Base-by-base conservation (phyloP, 352 stramenopile species). In the Pythium apleroticum region DNA sequence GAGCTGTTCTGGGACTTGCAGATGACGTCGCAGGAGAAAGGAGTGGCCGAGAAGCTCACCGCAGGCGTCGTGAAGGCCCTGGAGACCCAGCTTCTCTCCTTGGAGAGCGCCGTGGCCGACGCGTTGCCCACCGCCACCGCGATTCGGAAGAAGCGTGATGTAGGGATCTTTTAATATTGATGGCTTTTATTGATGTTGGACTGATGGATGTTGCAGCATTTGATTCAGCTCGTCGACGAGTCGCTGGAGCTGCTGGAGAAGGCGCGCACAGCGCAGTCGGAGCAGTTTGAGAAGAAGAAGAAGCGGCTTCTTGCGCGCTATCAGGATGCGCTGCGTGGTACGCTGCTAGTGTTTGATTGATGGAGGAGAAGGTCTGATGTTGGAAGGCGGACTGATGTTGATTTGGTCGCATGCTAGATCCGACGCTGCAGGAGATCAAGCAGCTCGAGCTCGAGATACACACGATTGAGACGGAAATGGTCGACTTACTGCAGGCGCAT, bases 401-500 rank as follows among this genome's bases (percentile, higher is more conserved):
- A 11, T 43, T 8, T n/a, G 20, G 30, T 45, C 24, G 10, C n/a
- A n/a, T 62, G 57, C 0, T 45, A 88, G 81, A 78, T 41, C 56
- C 74, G 10, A 19, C 64, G 11, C 68, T 88, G 37, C 48, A 69
- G 10, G 54, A 65, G 8, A 58, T 57, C 1, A 78, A 79, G 43
- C 75, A 87, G 43, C 41, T 87, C 3, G 68, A 69, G 15, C 72
- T 68, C 52, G 75, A 80, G 24, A 72, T 84, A 24, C 24, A 69
- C 22, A 65, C 62, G 2, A 79, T 88, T 48, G 78, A 88, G 58
- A 74, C 65, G 50, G 77, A 75, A 53, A 79, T 83, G 64, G 60
- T 61, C 10, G 78, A 54, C 41, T 81, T 90, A 78, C 61, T 90
- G 28, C 37, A 74, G 22, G 73, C 73, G 0, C 81, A 90, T 39